A percentile compares a stretch with the other conserved stretches of the same genome.
These are phyloP conservation scores for Ogataea pignaliae DNA, from an alignment of 805 yeast species.

Conservation along the genomic window DNA sequence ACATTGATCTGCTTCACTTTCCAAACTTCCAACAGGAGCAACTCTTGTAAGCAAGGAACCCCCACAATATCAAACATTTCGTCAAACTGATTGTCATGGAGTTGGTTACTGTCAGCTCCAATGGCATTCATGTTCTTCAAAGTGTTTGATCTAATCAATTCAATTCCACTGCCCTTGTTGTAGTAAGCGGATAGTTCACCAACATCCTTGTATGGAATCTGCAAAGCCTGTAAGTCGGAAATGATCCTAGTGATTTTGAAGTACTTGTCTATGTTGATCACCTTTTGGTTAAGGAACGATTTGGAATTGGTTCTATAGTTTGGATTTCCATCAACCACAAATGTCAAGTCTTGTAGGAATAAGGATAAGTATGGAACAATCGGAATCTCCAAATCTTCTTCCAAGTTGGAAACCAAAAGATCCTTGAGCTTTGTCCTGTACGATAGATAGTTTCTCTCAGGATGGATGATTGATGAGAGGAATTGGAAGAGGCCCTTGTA, in stretches of 20 bases:
- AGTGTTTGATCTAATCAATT: constrained; percentile 26
- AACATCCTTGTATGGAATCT: constrained; percentile 48
- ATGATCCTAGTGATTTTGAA: constrained; percentile 61
- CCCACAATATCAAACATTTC: constrained; percentile 37
- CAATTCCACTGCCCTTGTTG: constrained; percentile 21
- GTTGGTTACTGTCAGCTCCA: constrained; percentile 4
- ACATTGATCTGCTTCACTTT: constrained; percentile 57
- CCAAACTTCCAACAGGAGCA: constrained; percentile 66
- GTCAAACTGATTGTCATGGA: constrained; percentile 15
- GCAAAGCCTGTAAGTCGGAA: constrained; percentile 63
- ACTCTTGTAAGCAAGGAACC: constrained; percentile 46
- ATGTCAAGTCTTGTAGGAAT: constrained; percentile 74
- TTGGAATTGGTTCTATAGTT: constrained; percentile 54
- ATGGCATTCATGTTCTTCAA: constrained; percentile 20
- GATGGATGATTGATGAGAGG: constrained; percentile 65
- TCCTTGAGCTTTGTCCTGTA: constrained; percentile 61
- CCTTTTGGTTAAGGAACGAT: constrained; percentile 47
- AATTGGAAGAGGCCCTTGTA: constrained; percentile 60
- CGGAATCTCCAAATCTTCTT: constrained; percentile 45
- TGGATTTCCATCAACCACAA: constrained; percentile 78
- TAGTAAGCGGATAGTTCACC: constrained; percentile 27
- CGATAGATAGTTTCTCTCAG: constrained; percentile 66
- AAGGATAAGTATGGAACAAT: constrained; percentile 73
- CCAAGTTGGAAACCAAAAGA: constrained; percentile 44
- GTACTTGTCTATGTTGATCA: constrained; percentile 72